These are phyloP conservation scores for Chlamydomonas eustigma DNA, from an alignment of 139 green algal species.

Conservation along the genomic window DNA sequence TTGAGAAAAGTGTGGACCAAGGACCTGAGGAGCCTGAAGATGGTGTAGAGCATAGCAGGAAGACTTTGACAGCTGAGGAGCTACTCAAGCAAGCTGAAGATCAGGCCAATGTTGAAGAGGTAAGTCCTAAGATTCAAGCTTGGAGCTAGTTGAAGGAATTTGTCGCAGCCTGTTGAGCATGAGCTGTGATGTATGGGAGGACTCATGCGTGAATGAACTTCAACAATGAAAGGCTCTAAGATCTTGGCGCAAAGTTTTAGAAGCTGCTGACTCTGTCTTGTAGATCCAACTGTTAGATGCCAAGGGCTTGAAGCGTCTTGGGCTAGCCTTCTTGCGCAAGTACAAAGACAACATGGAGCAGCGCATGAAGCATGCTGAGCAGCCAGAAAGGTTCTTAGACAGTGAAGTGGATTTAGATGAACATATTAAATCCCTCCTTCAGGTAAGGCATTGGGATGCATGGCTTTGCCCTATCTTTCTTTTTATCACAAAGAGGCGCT, in stretches of 20 bases:
- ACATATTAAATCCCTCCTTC: constrained; percentile 55
- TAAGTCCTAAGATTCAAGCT: too few relatives aligned
- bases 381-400: constrained; percentile 90
- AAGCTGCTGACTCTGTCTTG: too few relatives aligned
- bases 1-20: constrained; percentile 17
- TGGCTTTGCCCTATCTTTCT: too few relatives aligned
- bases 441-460: constrained; percentile 26
- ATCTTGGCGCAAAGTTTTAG: too few relatives aligned
- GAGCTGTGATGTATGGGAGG: too few relatives aligned
- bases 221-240: too few relatives aligned
- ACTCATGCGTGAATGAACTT: too few relatives aligned
- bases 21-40: constrained; percentile 9
- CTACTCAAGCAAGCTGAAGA: constrained; percentile 73
- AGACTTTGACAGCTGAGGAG: constrained; percentile 38
- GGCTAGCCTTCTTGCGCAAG: constrained; percentile 50
- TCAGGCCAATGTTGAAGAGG: constrained; percentile 24
- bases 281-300: constrained; percentile 65
- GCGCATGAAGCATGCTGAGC: constrained; percentile 77
- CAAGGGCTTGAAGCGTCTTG: constrained; percentile 58
- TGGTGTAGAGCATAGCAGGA: neutral
- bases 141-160: too few relatives aligned
- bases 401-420: constrained; percentile 93
- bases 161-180: too few relatives aligned
- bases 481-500: too few relatives aligned
- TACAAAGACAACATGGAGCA: constrained; percentile 74